Percentiles rank a stretch among this genome's conserved stretches.
Conservation (phyloP, 2,329 filamentous ascomycete species). For the Pezicula rhizophila region DNA sequence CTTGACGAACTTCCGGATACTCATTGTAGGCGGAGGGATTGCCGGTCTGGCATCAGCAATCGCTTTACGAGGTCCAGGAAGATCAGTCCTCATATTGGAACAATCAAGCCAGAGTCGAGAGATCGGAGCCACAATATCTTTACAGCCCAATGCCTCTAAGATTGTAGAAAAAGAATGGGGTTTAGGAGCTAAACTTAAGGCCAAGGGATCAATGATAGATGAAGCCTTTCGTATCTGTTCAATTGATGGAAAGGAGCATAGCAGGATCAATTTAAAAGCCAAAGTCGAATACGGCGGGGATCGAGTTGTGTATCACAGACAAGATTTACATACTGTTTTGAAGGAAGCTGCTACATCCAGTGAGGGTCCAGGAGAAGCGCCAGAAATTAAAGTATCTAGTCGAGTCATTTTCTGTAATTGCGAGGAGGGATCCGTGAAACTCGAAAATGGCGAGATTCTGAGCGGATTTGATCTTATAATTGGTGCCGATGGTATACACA, state of each 20-base stretch:
- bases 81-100: slow-evolving; percentile 17
- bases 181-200: slow-evolving; percentile 9
- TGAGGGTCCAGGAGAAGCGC: background rate
- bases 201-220: background rate
- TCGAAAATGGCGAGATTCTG: slow-evolving; percentile 24
- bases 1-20: slow-evolving; percentile 3
- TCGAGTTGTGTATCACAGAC: slow-evolving; percentile 25
- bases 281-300: background rate
- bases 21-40: slow-evolving; percentile 26
- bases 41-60: slow-evolving; percentile 24
- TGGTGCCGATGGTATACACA: slow-evolving; percentile 30
- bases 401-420: background rate
- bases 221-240: background rate
- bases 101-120: slow-evolving; percentile 29
- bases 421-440: slow-evolving; percentile 2
- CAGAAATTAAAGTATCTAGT: background rate
- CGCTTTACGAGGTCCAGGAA: slow-evolving; percentile 19
- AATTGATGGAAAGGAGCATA: background rate
- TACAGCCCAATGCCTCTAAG: slow-evolving; percentile 31
- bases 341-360: slow-evolving; percentile 23
- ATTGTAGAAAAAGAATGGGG: slow-evolving; percentile 26
- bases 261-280: background rate
- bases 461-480: slow-evolving; percentile 25
- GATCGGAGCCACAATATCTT: slow-evolving; percentile 32
- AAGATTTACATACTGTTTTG: slow-evolving; percentile 33